Conservation (phyloP, 192 early-diverging fungal genomes). For the Polychytrium aggregatum region DNA sequence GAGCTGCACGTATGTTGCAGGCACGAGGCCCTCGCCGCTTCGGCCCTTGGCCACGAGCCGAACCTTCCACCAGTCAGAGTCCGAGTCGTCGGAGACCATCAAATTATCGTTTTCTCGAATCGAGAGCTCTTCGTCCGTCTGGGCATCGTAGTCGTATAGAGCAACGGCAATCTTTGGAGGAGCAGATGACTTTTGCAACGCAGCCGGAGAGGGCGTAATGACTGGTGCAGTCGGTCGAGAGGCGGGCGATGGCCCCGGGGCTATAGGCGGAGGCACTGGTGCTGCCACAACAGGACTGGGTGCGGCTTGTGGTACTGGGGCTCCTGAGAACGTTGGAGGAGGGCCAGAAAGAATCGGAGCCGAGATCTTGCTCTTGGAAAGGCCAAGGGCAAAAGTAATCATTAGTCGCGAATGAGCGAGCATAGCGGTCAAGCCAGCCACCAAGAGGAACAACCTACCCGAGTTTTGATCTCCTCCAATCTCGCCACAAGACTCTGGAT, state of each 20-base stretch:
- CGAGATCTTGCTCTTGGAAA: constrained; percentile 22
- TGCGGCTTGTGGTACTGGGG: not conserved
- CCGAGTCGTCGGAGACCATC: constrained; percentile 74
- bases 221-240: not conserved
- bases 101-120: constrained; percentile 81
- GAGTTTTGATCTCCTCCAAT: constrained; percentile 19
- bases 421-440: not conserved
- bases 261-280: constrained; percentile 1
- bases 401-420: constrained; percentile 1
- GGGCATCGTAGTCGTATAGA: constrained; percentile 81
- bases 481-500: constrained; percentile 14
- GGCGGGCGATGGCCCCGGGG: not conserved
- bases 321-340: constrained; percentile 9
- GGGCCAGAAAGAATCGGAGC: constrained; percentile 19
- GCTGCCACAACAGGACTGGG: constrained; percentile 3
- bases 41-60: constrained; percentile 49
- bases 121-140: constrained; percentile 70
- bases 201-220: constrained; percentile 5
- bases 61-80: constrained; percentile 87
- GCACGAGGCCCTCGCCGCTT: constrained; percentile 67
- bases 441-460: constrained; percentile 12
- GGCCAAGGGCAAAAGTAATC: too few relatives aligned
- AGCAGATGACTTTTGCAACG: too few relatives aligned
- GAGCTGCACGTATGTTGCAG: constrained; percentile 80
- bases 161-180: constrained; percentile 46